phyloP scores from a whole-genome alignment of 2,329 filamentous ascomycete species.

The Fusarium fracticaudum region DNA sequence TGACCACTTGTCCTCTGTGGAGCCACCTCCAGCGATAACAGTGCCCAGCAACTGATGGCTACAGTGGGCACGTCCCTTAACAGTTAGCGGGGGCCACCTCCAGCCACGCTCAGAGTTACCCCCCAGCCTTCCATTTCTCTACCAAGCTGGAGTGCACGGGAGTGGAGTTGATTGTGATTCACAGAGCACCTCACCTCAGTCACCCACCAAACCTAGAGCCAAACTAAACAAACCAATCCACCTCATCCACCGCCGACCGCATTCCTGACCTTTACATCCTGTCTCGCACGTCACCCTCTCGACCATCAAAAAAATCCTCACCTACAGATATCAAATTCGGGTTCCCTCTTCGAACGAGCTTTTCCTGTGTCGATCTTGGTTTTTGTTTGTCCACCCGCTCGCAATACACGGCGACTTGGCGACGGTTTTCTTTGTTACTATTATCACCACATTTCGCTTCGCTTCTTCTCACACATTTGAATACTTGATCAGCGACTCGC shows the following conservation, averaged over 20 bases:
- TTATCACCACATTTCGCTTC: conserved; percentile 24
- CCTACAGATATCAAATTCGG: conserved; percentile 25
- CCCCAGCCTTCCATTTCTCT: conserved; percentile 45
- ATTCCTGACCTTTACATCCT: conserved; percentile 43
- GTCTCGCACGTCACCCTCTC: conserved; percentile 42
- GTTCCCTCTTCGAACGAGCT: conserved; percentile 6
- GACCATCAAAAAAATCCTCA: conserved; percentile 27
- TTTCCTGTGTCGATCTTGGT: conserved; percentile 13
- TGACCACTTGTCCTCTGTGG: conserved; percentile 18
- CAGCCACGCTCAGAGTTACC: conserved; percentile 44
- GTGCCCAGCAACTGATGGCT: conserved; percentile 24
- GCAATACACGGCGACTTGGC: conserved; percentile 13
- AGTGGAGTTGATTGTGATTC: conserved; percentile 24
- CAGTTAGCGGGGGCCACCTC: conserved; percentile 41
- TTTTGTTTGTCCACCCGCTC: conserved; percentile 12
- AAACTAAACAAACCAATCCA: conserved; percentile 36
- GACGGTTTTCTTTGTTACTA: conserved; percentile 22
- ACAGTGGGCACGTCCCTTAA: conserved; percentile 34
- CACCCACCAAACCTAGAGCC: conserved; percentile 17
- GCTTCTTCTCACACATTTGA: conserved; percentile 28
- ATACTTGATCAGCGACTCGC: conserved; percentile 18
- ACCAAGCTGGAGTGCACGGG: neutral
- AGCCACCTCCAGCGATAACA: conserved; percentile 13
- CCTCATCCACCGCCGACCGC: conserved; percentile 36
- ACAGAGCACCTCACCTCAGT: neutral